Conservation (phyloP, 768 basidiomycete genomes). For the Phaeotremella skinneri region DNA sequence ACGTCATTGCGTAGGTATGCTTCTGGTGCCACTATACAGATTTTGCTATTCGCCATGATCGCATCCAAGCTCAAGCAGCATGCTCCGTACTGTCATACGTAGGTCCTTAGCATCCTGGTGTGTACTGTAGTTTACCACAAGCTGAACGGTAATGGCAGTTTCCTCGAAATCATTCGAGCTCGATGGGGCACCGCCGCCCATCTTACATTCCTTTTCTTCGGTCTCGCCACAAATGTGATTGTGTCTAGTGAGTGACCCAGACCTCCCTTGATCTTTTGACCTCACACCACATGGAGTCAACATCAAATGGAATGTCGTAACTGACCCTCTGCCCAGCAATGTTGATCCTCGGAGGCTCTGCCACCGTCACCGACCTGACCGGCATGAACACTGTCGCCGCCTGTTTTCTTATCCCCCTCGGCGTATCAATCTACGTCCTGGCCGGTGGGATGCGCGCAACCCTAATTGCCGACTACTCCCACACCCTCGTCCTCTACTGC, state of each 20-base stretch:
- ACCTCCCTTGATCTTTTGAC: slow-evolving; percentile 50
- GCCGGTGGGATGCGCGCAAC: slow-evolving; percentile 53
- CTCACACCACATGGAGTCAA: slow-evolving; percentile 71
- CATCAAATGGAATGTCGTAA: slow-evolving; percentile 5
- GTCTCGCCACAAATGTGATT: slow-evolving; percentile 82
- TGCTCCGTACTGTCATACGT: slow-evolving; percentile 60
- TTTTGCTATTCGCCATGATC: slow-evolving; percentile 85
- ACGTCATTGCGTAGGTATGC: slow-evolving; percentile 74
- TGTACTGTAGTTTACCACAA: background rate
- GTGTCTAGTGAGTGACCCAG: slow-evolving; percentile 60
- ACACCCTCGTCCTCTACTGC: slow-evolving; percentile 78
- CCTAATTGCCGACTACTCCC: slow-evolving; percentile 61
- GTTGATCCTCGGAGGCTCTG: slow-evolving; percentile 59
- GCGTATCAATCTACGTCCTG: slow-evolving; percentile 71
- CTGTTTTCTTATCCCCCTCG: slow-evolving; percentile 77
- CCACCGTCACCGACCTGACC: slow-evolving; percentile 81
- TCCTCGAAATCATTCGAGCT: slow-evolving; percentile 75
- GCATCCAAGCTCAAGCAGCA: slow-evolving; percentile 90
- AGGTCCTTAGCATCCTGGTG: slow-evolving; percentile 3
- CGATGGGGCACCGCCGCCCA: slow-evolving; percentile 78
- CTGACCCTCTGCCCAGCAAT: slow-evolving; percentile 35
- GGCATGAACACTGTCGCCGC: slow-evolving; percentile 88
- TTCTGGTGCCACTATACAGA: slow-evolving; percentile 78
- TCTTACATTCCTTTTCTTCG: slow-evolving; percentile 83
- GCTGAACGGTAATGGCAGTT: slow-evolving; percentile 57